Evolutionary conservation across 2,329 filamentous ascomycete genomes (phyloP).

Genomic region (Ophiostoma perfectum): DNA sequence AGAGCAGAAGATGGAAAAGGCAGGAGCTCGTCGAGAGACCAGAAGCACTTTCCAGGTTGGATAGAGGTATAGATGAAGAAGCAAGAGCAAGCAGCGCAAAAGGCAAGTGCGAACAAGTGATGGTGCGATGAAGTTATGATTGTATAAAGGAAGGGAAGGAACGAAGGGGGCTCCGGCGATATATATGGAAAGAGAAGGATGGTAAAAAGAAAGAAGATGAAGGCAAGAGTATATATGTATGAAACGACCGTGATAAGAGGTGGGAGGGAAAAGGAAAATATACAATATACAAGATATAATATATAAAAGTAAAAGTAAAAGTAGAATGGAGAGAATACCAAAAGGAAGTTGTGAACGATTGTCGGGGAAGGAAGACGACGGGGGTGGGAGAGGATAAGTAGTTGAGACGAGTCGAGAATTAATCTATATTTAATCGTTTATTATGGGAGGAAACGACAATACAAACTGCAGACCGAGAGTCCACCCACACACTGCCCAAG

Average conservation of each 20-base stretch:
- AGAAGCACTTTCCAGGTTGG: conserved; percentile 22
- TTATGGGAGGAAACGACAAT: neutral
- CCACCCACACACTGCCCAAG: neutral
- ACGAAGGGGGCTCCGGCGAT: conserved; percentile 15
- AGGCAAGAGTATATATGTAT: conserved; percentile 18
- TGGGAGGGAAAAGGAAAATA: conserved; percentile 10
- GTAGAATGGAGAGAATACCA: neutral
- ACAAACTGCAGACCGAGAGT: neutral
- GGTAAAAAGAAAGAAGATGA: conserved; percentile 17
- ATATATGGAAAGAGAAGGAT: conserved; percentile 6
- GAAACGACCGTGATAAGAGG: conserved; percentile 20
- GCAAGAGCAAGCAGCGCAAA: conserved; percentile 18
- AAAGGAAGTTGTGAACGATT: neutral
- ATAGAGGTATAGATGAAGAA: conserved; percentile 7
- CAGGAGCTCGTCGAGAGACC: conserved; percentile 22
- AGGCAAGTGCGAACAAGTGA: conserved; percentile 18
- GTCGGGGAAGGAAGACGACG: conserved; percentile 9
- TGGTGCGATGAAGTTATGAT: conserved; percentile 10
- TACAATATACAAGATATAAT: neutral
- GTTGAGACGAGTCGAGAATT: neutral
- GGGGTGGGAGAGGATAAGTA: neutral
- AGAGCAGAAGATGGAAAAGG: conserved; percentile 18
- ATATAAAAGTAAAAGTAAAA: neutral
- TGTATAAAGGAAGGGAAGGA: conserved; percentile 15
- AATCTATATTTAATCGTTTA: neutral